A percentile compares a stretch with the other conserved stretches of the same genome.
phyloP scores from a whole-genome alignment of 2,329 filamentous ascomycete genomes.

The Didymella pinodella region DNA sequence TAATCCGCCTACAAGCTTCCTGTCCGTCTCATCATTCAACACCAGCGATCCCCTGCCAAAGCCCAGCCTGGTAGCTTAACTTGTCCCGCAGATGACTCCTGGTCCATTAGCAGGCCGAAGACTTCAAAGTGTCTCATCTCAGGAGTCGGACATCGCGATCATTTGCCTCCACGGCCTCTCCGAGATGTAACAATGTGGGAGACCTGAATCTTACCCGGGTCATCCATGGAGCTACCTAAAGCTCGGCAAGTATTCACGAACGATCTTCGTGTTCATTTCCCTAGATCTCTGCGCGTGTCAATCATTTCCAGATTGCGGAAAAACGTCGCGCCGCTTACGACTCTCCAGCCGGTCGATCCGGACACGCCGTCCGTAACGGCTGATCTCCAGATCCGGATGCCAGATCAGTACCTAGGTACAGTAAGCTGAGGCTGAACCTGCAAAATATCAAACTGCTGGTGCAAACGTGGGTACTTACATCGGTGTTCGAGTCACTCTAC shows the following conservation, averaged over 20 bases:
- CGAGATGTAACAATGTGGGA: constrained; percentile 10
- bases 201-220: constrained; percentile 3
- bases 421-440: constrained; percentile 13
- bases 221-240: constrained; percentile 5
- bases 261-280: constrained; percentile 9
- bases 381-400: constrained; percentile 19
- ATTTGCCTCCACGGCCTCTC: constrained; percentile 17
- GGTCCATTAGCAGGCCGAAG: neutral
- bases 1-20: neutral
- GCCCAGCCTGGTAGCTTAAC: neutral
- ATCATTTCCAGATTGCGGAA: constrained; percentile 16
- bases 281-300: constrained; percentile 1
- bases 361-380: constrained; percentile 23
- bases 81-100: neutral
- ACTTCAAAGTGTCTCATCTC: neutral
- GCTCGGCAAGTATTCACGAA: constrained; percentile 11
- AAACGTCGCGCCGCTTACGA: constrained; percentile 12
- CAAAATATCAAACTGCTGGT: constrained; percentile 9
- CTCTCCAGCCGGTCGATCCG: constrained; percentile 7
- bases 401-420: constrained; percentile 14
- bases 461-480: neutral
- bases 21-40: neutral
- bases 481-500: neutral
- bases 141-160: neutral
- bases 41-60: neutral